phyloP scores from a whole-genome alignment of 305 asterid genomes.

The Caryopteris hybrid region DNA sequence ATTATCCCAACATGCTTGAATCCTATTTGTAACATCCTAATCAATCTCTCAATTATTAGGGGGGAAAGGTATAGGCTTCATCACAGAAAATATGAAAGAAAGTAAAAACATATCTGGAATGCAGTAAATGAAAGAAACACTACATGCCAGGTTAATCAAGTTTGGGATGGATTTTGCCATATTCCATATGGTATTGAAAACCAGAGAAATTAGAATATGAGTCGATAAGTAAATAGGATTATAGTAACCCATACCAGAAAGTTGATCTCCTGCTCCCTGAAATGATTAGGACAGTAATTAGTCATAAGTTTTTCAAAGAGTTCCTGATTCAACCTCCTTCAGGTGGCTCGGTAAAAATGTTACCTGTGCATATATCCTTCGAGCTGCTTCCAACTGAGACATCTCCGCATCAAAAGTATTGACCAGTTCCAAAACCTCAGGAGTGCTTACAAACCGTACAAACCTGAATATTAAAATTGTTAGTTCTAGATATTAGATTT shows the following conservation, averaged over 20 bases:
- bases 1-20: too few relatives aligned
- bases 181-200: neutral
- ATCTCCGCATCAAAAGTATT: slow-evolving; percentile 76
- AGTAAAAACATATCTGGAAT: neutral
- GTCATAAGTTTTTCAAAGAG: slow-evolving; percentile 15
- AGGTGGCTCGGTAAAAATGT: neutral
- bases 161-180: slow-evolving; percentile 4
- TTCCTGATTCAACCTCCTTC: slow-evolving; percentile 5
- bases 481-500: slow-evolving; percentile 3
- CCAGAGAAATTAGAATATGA: slow-evolving; percentile 3
- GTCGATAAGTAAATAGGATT: neutral
- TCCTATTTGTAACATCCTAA: too few relatives aligned
- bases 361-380: slow-evolving; percentile 89
- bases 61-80: neutral
- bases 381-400: slow-evolving; percentile 93
- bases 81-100: neutral
- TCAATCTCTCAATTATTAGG: too few relatives aligned
- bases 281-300: slow-evolving; percentile 26
- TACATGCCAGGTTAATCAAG: neutral
- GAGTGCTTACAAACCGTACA: slow-evolving; percentile 93
- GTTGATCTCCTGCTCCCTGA: slow-evolving; percentile 72
- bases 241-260: slow-evolving; percentile 36
- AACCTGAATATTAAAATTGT: slow-evolving; percentile 47
- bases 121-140: neutral
- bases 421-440: slow-evolving; percentile 82